Base-by-base conservation (phyloP, 345 rosid species). In the Balakata baccata region DNA sequence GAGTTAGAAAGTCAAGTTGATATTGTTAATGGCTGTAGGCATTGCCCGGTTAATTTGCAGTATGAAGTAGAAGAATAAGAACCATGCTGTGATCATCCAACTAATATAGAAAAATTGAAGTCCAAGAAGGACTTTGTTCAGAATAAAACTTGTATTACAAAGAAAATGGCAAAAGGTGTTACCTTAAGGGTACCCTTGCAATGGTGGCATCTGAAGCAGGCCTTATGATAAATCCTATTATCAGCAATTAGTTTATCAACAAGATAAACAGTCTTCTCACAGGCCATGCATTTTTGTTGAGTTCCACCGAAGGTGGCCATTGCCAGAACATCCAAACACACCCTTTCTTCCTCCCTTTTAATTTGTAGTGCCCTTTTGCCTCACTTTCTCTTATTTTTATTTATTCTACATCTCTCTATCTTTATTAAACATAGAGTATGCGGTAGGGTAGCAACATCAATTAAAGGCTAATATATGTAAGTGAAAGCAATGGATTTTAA, bases 151-250 rank as follows among this genome's bases (percentile, higher is more conserved):
- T 29, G 34, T 2, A 29, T 29, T 29, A 29, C 34, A 29, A 29
- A 29, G 34, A 29, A 29, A 29, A 29, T 2, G 34, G 34, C 37
- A 38, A 18, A 25, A 4, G 4, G 23, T 1, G 25, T 16, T 79
- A 86, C 90, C 89, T 86, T 86, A 61, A 89, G 91, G 46, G 90
- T 87, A 34, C 86, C 80, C 16, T 61, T 81, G 83, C 93, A 89
- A 70, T 89, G 89, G 84, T 86, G 85, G 85, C 91, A 89, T 37
- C 88, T 75, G 77, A 89, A 89, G 80, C 93, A 89, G 60, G 88
- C 78, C 78, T 84, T 87, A 66, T 89, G 89, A 64, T 49, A 89
- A 65, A 82, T 62, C 72, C 91, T 78, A 72, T 81, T 86, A 71
- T 87, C 83, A 29, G 87, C 89, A 0, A 84, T 54, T 23, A 89